Conservation (phyloP, 23 red algal genomes). For the Gracilaria caudata region DNA sequence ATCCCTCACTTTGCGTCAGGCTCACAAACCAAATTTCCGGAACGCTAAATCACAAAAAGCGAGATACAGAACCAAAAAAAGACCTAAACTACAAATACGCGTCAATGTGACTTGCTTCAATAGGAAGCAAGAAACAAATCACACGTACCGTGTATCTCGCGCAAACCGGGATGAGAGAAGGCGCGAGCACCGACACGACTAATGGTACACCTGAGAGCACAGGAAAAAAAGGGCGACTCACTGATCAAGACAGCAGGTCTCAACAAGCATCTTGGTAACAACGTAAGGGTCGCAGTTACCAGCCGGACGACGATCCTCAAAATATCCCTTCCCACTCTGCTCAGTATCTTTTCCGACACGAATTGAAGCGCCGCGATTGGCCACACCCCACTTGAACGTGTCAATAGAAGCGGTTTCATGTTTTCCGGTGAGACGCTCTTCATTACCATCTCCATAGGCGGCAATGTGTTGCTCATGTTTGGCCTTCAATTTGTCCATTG, state of each 20-base stretch:
- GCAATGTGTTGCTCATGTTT: constrained; percentile 94
- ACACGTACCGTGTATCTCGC: not conserved
- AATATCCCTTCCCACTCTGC: constrained; percentile 88
- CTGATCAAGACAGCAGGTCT: constrained; percentile 86
- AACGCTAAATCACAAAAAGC: no score
- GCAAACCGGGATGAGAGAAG: not conserved
- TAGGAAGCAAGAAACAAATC: no score
- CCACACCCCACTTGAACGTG: constrained; percentile 91
- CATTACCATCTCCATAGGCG: constrained; percentile 89
- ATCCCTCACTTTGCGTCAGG: no score
- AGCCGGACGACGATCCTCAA: constrained; percentile 96
- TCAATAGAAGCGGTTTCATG: constrained; percentile 97
- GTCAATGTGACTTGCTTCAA: not conserved
- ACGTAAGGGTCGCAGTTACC: constrained; percentile 93
- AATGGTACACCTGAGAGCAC: not conserved
- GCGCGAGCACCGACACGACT: not conserved
- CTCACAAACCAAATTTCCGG: no score
- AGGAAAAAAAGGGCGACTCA: not conserved
- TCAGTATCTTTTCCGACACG: constrained; percentile 85
- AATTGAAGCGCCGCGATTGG: constrained; percentile 83
- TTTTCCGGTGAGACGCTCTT: constrained; percentile 89
- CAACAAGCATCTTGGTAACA: constrained; percentile 89
- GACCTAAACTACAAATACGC: not conserved
- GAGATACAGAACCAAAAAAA: not conserved
- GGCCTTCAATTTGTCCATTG: constrained; percentile 68